These are phyloP conservation scores for Bothriochloa decipiens DNA, from an alignment of 176 grass and related monocot genomes.

Conservation along the genomic window DNA sequence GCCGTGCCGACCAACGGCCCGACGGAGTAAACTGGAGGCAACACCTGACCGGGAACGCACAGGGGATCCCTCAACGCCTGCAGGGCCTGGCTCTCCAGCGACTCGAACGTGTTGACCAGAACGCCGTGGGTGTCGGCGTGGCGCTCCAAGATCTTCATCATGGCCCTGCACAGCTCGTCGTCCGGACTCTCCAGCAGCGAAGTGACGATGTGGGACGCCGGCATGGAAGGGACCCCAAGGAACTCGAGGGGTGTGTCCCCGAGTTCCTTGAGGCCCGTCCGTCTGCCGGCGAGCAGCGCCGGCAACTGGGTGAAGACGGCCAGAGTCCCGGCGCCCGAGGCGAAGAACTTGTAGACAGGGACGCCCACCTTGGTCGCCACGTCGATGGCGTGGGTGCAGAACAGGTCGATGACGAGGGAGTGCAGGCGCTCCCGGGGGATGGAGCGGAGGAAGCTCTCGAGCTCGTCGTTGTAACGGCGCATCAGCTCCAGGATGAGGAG, in stretches of 20 bases:
- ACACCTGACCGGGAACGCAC: background rate
- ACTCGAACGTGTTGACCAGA: conserved; percentile 28
- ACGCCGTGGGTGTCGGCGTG: background rate
- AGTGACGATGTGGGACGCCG: conserved; percentile 1
- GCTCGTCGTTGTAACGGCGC: conserved; percentile 6
- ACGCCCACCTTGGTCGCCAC: conserved; percentile 1
- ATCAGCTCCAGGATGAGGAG: conserved; percentile 25
- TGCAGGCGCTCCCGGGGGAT: conserved; percentile 29
- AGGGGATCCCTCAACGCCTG: background rate
- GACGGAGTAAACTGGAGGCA: conserved; percentile 11
- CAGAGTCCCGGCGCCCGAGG: conserved; percentile 19
- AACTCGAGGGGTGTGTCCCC: background rate
- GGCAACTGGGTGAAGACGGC: background rate
- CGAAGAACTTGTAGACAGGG: conserved; percentile 36
- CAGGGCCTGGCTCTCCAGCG: background rate
- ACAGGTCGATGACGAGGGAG: conserved; percentile 44
- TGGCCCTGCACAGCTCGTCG: background rate
- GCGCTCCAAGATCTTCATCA: background rate
- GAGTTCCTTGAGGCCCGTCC: background rate
- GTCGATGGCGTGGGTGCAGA: conserved; percentile 33
- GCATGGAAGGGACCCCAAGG: background rate
- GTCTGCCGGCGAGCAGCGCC: conserved; percentile 3
- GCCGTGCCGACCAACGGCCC: background rate
- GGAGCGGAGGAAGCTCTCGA: conserved; percentile 41
- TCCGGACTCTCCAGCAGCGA: conserved; percentile 17